Base-by-base conservation (phyloP, 108 stramenopile genomes). In the Fistulifera pelliculosa region DNA sequence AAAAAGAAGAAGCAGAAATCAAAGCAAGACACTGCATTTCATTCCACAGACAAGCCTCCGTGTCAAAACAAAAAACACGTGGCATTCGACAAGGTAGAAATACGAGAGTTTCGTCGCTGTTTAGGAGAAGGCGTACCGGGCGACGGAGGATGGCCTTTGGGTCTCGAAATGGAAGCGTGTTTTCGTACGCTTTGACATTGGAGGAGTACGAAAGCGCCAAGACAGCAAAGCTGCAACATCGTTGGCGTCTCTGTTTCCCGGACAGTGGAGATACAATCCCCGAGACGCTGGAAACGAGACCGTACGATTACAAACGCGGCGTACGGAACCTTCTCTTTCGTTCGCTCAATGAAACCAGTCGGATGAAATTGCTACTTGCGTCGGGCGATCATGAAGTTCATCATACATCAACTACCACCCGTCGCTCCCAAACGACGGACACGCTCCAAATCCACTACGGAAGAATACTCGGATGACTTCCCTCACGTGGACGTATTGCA, bases 61-160 rank as follows among this genome's bases (percentile, higher is more conserved):
- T 35, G 31, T 35, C 49, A 24, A 35, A 16, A 18, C 6, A 53
- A 78, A 69, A 50, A 67, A n/a, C n/a, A 60, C 23, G 64, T 80
- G 11, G 38, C 66, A 0, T 81, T 81, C 49, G 71, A 67, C 18
- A 57, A 52, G 0, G 68, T 81, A 0, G 41, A 54, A 19, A 63
- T 79, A 8, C 47, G 61, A 17, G 54, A 67, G 27, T 76, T 70
- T 14, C 65, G 66, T 10, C 71, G 81, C 28, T 60, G 58, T 24
- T 64, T 91, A 16, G 79, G 79, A 42, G 79, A 80, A 42, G 70
- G 59, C 8, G 85, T 91, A 11, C 89, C 89, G 13, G 69, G 59
- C 19, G 80, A 85, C 62, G 89, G 89, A 10, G 85, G 85, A 23
- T 91, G 83, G 81, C 89, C 89, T 5, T 50, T 91, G 42, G 89